Conservation (phyloP, 768 basidiomycete species). For the Boletus huronensis region DNA sequence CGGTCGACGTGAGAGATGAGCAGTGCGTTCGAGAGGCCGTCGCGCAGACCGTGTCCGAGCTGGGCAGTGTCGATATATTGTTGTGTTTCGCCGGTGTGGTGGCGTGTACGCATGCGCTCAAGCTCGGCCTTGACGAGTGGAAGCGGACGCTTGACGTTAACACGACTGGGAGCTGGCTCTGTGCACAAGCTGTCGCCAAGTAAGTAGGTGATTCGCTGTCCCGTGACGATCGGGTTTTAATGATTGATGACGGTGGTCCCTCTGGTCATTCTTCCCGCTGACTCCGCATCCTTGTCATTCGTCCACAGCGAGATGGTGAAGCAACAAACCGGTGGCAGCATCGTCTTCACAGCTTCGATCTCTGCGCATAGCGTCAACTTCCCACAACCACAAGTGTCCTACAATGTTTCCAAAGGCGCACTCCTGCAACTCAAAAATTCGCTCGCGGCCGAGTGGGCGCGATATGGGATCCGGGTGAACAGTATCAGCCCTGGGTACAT, state of each 20-base stretch:
- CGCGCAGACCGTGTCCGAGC: conserved; percentile 20
- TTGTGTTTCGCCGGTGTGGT: conserved; percentile 45
- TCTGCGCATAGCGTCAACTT: conserved; percentile 41
- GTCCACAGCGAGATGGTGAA: conserved; percentile 38
- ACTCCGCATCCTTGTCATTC: neutral
- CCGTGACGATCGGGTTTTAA: neutral
- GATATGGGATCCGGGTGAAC: conserved; percentile 42
- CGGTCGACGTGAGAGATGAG: conserved; percentile 34
- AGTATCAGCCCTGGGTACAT: conserved; percentile 44
- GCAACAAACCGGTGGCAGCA: conserved; percentile 38
- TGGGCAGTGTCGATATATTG: conserved; percentile 37
- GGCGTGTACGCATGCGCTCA: conserved; percentile 31
- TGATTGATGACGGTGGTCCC: neutral
- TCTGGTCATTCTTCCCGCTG: neutral
- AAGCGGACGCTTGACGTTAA: conserved; percentile 39
- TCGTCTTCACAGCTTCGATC: conserved; percentile 43
- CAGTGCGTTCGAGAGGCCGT: conserved; percentile 26
- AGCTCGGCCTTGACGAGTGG: conserved; percentile 35
- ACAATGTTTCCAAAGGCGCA: conserved; percentile 43
- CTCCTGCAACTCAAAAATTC: conserved; percentile 38
- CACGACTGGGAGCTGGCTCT: conserved; percentile 44
- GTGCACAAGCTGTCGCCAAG: conserved; percentile 42
- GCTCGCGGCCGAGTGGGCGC: conserved; percentile 42
- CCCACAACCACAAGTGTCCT: conserved; percentile 40
- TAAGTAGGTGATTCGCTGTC: conserved; percentile 8